A percentile compares a stretch with the other conserved stretches of the same genome.
These are phyloP conservation scores for Cercophora sp. DNA, from an alignment of 495 filamentous ascomycete species.

Conservation along the genomic window DNA sequence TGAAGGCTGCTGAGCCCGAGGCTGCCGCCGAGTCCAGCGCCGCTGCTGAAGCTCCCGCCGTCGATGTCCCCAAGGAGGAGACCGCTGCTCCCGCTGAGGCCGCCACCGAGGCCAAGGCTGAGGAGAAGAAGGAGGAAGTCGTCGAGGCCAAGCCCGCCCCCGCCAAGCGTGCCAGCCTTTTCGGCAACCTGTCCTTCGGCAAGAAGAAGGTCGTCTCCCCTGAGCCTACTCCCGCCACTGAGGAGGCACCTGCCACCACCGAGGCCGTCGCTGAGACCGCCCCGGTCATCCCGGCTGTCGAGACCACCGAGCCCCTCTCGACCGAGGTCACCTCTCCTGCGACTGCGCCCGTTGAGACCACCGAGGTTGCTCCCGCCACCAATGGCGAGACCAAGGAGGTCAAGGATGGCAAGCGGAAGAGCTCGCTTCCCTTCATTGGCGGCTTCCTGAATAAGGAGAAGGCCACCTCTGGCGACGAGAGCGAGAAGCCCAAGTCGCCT, in stretches of 20 bases:
- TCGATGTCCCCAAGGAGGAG: conserved; percentile 27
- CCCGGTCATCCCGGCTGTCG: conserved; percentile 55
- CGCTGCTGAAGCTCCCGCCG: conserved; percentile 24
- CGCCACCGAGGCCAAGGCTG: conserved; percentile 31
- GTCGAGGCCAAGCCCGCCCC: conserved; percentile 28
- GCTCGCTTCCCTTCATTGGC: conserved; percentile 45
- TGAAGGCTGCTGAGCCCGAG: conserved; percentile 34
- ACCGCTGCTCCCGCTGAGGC: conserved; percentile 28
- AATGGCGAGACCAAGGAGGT: conserved; percentile 51
- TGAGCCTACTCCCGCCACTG: conserved; percentile 33
- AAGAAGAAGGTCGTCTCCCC: conserved; percentile 50
- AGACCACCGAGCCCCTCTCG: conserved; percentile 51
- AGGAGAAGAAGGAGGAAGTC: conserved; percentile 34
- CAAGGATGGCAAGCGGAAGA: conserved; percentile 56
- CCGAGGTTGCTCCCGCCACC: conserved; percentile 40
- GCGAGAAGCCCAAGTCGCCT: conserved; percentile 50
- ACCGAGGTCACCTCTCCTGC: conserved; percentile 44
- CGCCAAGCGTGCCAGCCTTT: conserved; percentile 47
- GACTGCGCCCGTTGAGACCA: conserved; percentile 38
- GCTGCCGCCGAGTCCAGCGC: conserved; percentile 31
- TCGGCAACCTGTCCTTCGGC: conserved; percentile 48
- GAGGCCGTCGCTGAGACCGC: conserved; percentile 52
- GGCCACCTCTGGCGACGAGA: conserved; percentile 44
- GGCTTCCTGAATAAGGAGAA: conserved; percentile 53
- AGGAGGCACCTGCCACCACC: conserved; percentile 32